Evolutionary conservation across 352 stramenopile species (phyloP), one percentile per base, ranked within the genome.

Genomic region (Globisporangium megalacanthum): DNA sequence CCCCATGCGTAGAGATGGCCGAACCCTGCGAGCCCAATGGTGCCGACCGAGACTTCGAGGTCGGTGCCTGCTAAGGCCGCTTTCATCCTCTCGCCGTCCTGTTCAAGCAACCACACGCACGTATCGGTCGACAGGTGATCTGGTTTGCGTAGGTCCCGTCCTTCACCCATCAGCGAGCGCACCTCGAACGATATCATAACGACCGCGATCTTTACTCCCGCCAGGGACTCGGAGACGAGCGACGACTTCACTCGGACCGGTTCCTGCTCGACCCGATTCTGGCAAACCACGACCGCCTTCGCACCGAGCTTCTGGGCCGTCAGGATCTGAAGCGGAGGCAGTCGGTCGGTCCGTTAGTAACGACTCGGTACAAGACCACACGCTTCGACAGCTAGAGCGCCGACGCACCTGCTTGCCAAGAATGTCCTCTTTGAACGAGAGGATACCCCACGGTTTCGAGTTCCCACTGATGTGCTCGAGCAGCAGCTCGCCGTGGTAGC

Each of bases 1-100:
- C 81, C 81, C 81, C 81, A 91, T 1, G 79, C 73, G 49, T 91
- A 91, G 17, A 91, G 60, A 10, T 73, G 69, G 0, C 78, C 79
- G 13, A 72, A 69, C 1, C 62, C 71, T 4, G 50, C 44, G 11
- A 86, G 58, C 11, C 71, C 68, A 11, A 91, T 66, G 13, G 77
- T 63, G 17, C 61, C 79, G 9, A 72, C 62, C 0, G 69, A 73
- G 22, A 88, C 77, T 36, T 89, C 71, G 0, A 62, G 49, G 33
- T 83, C 66, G 4, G 76, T 62, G n/a, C 67, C 75, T 25, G 65
- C 52, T 46, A 85, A 62, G 2, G 22, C 69, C 25, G 58, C 47
- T 39, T 87, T 88, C 58, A 91, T 77, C 53, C 52, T 54, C 45
- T 70, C 53, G 8, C 75, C 73, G 6, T 61, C 52, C 77, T 86